These are phyloP conservation scores for Neurospora sublineolata DNA, from an alignment of 495 filamentous ascomycete species.

Conservation along the genomic window DNA sequence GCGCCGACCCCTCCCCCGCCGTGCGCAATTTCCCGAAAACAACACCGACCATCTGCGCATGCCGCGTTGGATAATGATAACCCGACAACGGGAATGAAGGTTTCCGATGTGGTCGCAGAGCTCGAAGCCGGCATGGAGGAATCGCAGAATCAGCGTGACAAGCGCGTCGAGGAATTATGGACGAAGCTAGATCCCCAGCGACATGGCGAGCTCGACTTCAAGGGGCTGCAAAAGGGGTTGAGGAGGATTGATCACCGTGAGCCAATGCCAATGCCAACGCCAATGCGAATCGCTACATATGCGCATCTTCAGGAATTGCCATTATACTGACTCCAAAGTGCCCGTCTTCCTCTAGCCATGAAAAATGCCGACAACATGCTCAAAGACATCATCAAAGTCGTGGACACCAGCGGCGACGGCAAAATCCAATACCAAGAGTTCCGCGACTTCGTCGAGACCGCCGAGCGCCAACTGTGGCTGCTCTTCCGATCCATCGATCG, in stretches of 20 bases:
- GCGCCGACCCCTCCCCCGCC: slow-evolving; percentile 4
- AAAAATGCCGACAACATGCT: slow-evolving; percentile 91
- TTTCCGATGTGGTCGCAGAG: slow-evolving; percentile 32
- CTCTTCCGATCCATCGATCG: slow-evolving; percentile 84
- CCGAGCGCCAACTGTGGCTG: slow-evolving; percentile 66
- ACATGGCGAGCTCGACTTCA: slow-evolving; percentile 69
- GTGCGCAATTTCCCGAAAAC: neutral
- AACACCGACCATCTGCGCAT: neutral
- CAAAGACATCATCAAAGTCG: slow-evolving; percentile 59
- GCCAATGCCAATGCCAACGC: slow-evolving; percentile 18
- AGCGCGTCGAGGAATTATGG: slow-evolving; percentile 73
- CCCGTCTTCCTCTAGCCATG: slow-evolving; percentile 46
- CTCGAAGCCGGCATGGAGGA: slow-evolving; percentile 41
- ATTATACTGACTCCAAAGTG: slow-evolving; percentile 14
- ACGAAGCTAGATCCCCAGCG: slow-evolving; percentile 60
- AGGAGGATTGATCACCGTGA: slow-evolving; percentile 87
- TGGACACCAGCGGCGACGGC: slow-evolving; percentile 80
- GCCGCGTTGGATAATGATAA: slow-evolving; percentile 24
- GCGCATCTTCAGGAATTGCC: neutral
- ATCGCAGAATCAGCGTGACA: slow-evolving; percentile 60
- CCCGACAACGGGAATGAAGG: slow-evolving; percentile 25
- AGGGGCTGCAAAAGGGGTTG: slow-evolving; percentile 72
- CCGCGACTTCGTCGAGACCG: slow-evolving; percentile 69
- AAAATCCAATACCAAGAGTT: slow-evolving; percentile 90
- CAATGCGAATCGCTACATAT: slow-evolving; percentile 1